Percentiles rank a stretch among this genome's conserved stretches.
Conservation (phyloP, 169 alveolate species). For the Toxoplasma gondii region DNA sequence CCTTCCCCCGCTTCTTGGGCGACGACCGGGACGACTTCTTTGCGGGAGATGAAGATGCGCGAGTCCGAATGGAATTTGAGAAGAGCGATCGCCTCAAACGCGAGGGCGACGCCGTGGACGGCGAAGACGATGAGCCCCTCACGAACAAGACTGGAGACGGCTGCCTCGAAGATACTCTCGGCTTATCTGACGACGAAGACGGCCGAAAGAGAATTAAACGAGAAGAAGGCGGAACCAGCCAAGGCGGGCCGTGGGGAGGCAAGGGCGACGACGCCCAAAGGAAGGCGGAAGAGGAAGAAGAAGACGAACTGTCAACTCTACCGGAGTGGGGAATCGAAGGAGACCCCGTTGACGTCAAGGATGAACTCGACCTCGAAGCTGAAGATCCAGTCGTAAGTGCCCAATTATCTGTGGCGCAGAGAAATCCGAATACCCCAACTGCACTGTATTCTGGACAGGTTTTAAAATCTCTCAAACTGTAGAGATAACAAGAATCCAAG, state of each 20-base stretch:
- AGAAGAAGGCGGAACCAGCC: neutral
- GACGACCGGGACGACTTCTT: neutral
- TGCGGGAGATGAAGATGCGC: neutral
- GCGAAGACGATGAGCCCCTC: neutral
- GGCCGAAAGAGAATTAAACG: neutral
- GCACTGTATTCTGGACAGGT: too few relatives aligned
- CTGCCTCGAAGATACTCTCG: neutral
- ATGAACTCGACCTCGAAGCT: constrained; percentile 22
- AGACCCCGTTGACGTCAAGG: constrained; percentile 25
- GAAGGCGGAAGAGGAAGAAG: neutral
- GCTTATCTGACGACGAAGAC: neutral
- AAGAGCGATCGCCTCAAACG: neutral
- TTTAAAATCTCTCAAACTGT: too few relatives aligned
- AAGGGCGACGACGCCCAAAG: neutral
- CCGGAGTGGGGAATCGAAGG: constrained; percentile 37
- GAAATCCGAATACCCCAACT: too few relatives aligned
- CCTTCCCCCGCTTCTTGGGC: neutral
- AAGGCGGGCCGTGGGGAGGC: neutral
- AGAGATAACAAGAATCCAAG: too few relatives aligned
- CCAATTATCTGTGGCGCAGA: neutral
- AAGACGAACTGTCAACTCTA: neutral
- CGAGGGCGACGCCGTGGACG: neutral
- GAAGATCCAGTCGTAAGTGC: neutral
- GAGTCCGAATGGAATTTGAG: neutral
- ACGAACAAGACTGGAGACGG: neutral